Conservation (phyloP, 495 filamentous ascomycete species). For the Penicillium herquei region DNA sequence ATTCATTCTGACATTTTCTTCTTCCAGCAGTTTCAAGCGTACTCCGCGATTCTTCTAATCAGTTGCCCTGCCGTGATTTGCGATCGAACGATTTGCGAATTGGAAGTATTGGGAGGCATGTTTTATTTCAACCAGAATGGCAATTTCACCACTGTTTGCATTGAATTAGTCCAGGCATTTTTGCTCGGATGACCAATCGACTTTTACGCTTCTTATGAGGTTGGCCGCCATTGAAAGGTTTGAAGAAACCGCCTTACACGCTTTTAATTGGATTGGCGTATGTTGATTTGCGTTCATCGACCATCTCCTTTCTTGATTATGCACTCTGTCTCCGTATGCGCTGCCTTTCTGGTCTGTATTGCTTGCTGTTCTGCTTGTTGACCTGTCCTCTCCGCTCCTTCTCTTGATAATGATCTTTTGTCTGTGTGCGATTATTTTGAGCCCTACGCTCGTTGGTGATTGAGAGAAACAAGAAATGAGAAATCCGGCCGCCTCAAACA, state of each 20-base stretch:
- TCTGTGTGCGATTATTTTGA: neutral
- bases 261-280: constrained; percentile 29
- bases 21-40: constrained; percentile 32
- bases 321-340: neutral
- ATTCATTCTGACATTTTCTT: constrained; percentile 14
- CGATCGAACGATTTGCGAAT: constrained; percentile 27
- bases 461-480: constrained; percentile 37
- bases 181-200: constrained; percentile 29
- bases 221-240: constrained; percentile 42
- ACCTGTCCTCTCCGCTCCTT: constrained; percentile 18
- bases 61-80: constrained; percentile 17
- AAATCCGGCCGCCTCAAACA: constrained; percentile 45
- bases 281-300: constrained; percentile 22
- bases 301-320: constrained; percentile 12
- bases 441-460: constrained; percentile 20
- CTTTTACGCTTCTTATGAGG: constrained; percentile 43
- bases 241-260: constrained; percentile 26
- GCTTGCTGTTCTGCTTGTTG: constrained; percentile 15
- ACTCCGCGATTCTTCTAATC: constrained; percentile 41
- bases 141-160: constrained; percentile 17
- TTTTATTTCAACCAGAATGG: constrained; percentile 39
- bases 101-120: constrained; percentile 20
- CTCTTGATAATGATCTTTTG: neutral
- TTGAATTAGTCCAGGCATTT: constrained; percentile 19
- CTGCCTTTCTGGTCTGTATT: constrained; percentile 15